Evolutionary conservation across 2,329 filamentous ascomycete species (phyloP), one percentile per base, ranked within the genome.

Genomic region (Colletotrichum karsti): DNA sequence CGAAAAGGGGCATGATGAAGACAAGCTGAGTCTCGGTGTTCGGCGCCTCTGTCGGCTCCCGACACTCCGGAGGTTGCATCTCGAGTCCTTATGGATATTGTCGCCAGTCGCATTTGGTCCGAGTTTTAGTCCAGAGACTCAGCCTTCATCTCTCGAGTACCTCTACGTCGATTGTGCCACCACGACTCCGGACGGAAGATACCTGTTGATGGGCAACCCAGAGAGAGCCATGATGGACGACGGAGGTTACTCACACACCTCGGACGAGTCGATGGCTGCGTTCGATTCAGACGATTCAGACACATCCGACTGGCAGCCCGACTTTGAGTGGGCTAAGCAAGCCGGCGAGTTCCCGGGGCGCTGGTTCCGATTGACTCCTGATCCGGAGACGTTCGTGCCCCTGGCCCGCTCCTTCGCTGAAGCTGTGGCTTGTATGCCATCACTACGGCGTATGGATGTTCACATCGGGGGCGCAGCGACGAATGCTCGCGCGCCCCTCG

Each of bases 161-260:
- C 22, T 60, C 44, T 60, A 60, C 24, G 18, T 60, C 44, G 44
- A 60, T n/a, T 60, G 44, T 33, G 57, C 35, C 3, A 30, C 28
- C 1, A 51, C 30, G 0, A 51, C 57, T 5, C 44, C 57, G 3
- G 33, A 60, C 0, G 57, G 57, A 13, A 51, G 15, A 5, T 51
- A 60, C 44, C 9, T 60, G 3, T 18, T 41, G n/a, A 41, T 24
- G 4, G 44, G 57, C 15, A 20, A 60, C n/a, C 42, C 44, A 6
- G 57, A 41, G 28, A 60, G 30, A n/a, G 57, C 44, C 9, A 60
- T 51, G 57, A 15, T 28, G 22, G 57, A 51, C n/a, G 57, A 60
- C 42, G 57, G 44, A 12, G 42, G 57, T 10, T 50, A 39, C 28
- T 33, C 33, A 18, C 9, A n/a, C 7, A 50, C 15, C 22, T 20